Conservation (phyloP, 768 basidiomycete species). For the Amanita rimosa region DNA sequence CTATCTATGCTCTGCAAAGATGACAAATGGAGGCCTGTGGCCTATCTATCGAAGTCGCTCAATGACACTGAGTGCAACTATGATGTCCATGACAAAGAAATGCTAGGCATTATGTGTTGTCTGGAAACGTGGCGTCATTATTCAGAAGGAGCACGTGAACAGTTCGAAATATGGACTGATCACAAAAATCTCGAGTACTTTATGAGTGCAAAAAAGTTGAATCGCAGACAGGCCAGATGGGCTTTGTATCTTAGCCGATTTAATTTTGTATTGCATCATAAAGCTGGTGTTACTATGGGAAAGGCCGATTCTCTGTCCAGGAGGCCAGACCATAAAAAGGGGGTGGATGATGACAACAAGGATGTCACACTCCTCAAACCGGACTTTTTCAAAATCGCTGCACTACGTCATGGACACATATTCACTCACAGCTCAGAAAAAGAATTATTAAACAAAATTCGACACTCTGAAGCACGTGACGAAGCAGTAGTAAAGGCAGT, state of each 20-base stretch:
- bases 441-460: too few species aligned
- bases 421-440: too few species aligned
- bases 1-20: not conserved
- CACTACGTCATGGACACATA: too few species aligned
- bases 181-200: constrained; percentile 9
- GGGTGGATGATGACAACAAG: not conserved
- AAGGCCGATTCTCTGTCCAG: constrained; percentile 1
- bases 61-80: not conserved
- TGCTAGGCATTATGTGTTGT: too few species aligned
- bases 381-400: not conserved
- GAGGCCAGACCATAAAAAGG: not conserved
- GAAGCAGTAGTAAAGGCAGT: too few species aligned
- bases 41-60: not conserved
- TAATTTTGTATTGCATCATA: not conserved
- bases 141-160: too few species aligned
- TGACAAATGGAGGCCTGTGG: not conserved
- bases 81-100: not conserved
- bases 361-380: not conserved
- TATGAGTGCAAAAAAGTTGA: not conserved
- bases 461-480: too few species aligned
- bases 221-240: not conserved
- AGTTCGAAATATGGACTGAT: constrained; percentile 7
- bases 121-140: too few species aligned
- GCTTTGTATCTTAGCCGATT: not conserved
- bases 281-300: not conserved